A percentile compares a stretch with the other conserved stretches of the same genome.
Evolutionary conservation across 2,329 filamentous ascomycete species (phyloP).

Genomic region (Pseudofabraea citricarpa): DNA sequence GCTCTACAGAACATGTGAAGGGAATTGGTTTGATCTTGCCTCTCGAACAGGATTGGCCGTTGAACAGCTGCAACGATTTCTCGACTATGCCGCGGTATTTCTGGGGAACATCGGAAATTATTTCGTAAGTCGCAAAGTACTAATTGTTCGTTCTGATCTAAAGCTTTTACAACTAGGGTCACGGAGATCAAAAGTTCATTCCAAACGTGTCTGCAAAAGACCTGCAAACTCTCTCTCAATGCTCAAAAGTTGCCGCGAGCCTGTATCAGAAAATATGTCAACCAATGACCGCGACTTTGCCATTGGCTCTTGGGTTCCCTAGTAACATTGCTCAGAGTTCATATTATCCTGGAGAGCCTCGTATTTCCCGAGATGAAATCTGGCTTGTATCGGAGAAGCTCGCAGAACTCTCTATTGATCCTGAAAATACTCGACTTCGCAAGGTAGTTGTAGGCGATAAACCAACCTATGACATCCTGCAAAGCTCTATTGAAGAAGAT

Average conservation of each 20-base stretch:
- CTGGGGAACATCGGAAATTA: conserved; percentile 28
- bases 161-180: neutral
- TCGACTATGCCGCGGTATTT: neutral
- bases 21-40: conserved; percentile 42
- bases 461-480: conserved; percentile 43
- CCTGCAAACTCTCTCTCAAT: conserved; percentile 1
- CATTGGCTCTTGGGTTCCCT: conserved; percentile 53
- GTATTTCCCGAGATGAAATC: conserved; percentile 48
- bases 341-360: conserved; percentile 50
- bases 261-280: conserved; percentile 17
- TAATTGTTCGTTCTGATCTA: neutral
- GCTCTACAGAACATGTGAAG: conserved; percentile 42
- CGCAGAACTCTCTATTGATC: conserved; percentile 42
- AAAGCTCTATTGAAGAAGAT: conserved; percentile 25
- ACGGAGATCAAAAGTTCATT: neutral
- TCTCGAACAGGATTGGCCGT: too few species aligned
- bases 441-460: conserved; percentile 28
- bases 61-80: conserved; percentile 5
- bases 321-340: conserved; percentile 45
- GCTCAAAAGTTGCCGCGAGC: too few species aligned
- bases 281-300: conserved; percentile 42
- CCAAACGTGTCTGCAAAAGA: neutral
- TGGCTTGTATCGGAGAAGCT: conserved; percentile 44
- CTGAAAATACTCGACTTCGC: conserved; percentile 53
- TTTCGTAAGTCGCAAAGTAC: conserved; percentile 31